Evolutionary conservation across 1,284 basidiomycete species (phyloP), one percentile per base, ranked within the genome.

Genomic region (Ceraceosorus bombacis): DNA sequence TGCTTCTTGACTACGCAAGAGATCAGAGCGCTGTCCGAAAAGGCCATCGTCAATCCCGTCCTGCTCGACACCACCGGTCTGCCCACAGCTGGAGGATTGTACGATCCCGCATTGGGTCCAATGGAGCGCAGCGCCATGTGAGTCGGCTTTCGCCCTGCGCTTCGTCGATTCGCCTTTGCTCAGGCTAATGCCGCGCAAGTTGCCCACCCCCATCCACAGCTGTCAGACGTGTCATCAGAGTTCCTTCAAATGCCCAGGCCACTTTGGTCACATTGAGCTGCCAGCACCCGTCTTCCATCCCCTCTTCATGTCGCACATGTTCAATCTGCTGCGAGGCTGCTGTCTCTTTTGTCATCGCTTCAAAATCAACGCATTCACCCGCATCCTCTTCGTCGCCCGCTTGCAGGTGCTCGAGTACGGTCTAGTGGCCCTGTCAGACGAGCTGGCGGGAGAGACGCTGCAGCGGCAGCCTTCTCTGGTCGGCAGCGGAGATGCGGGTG

Each of bases 241-340:
- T 54, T 92, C 90, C 73, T 97, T 88, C 79, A 86, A 87, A 63
- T 99, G 95, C 78, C 94, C 95, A 0, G 95, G 95, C 6, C 95
- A 99, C 80, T 98, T 90, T 81, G 95, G 95, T n/a, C 95, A 98
- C 80, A 94, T 99, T 68, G 92, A 97, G 71, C 85, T 99, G 5
- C 91, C 95, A 8, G 84, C 88, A 17, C 92, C 95, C 37, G 90
- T 98, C 10, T 98, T 89, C 78, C 94, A 99, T 77, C 95, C 95
- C 0, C 82, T 99, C 39, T 99, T 97, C 80, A 92, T 98, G 86
- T 83, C 83, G 53, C 90, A 95, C 74, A 88, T 89, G 82, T 93
- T 87, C 79, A 88, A 88, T 68, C 80, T 98, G 55, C 81, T 99
- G 12, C 86, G 92, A 57, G 87, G 87, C 50, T 87, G 86, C n/a